Evolutionary conservation across 169 alveolate species (phyloP), one percentile per base, ranked within the genome.

Genomic region (Plasmodium vinckei): DNA sequence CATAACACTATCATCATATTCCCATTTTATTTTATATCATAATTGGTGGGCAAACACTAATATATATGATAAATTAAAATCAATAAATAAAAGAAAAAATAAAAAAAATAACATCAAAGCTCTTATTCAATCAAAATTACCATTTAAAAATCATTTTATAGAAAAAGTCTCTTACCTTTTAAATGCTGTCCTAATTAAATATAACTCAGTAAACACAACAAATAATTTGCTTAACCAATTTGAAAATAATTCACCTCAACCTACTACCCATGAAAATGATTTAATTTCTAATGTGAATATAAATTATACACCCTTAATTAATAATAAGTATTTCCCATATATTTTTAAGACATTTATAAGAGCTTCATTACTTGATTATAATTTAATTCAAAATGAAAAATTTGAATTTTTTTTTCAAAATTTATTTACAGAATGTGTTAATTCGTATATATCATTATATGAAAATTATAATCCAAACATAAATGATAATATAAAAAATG

Each of bases 21-120:
- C 73, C 1, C 90, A 82, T 71, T 82, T 68, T 39, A 68, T 54
- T 1, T 42, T 82, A 25, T 82, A 39, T 17, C 39, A 72, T 1
- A 82, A 82, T 60, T 82, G 90, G 90, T 82, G 90, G 90, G 27
- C 69, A 12, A 84, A 82, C 21, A 82, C 90, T 1, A 21, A 25
- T 53, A 82, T 82, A 56, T 47, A 46, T 56, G 25, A 17, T 9
- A 67, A 51, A 23, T 60, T 82, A 49, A 68, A 65, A 68, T 67
- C 44, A 25, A 82, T 65, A 67, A 33, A 33, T 33, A 33, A 33
- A 33, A 33, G 42, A 33, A 33, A 33, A 33, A 33, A 27, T 27
- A 27, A 27, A 27, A 27, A 27, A 27, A 79, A 39, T 56, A 82
- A 56, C 6, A 69, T 56, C 9, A 82, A 82, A 56, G 51, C 44